Base-by-base conservation (phyloP, 2,329 filamentous ascomycete genomes). In the Arthrobotrys entomopaga region DNA sequence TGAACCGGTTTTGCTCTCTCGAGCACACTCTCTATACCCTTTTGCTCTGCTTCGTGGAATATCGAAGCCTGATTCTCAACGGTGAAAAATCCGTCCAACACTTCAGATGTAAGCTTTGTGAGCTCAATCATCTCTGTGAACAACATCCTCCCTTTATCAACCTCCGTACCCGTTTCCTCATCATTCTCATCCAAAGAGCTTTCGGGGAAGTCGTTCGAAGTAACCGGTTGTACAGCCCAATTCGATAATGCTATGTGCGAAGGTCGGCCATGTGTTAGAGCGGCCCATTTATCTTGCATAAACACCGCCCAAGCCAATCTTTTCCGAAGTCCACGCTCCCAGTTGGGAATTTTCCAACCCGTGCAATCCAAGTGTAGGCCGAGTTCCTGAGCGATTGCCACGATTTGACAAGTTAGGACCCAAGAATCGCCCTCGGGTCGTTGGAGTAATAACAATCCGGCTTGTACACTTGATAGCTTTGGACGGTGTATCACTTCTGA, bases 251-350 rank as follows among this genome's bases (percentile, higher is more conserved):
- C 86, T 65, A 89, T 88, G 77, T 96, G 92, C 3, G 92, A 95
- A 0, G 92, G 93, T 10, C 92, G 89, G 8, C 92, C 92, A 79
- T 96, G 91, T 22, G 95, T 89, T 19, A 96, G 84, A 1, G 92
- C 89, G 15, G 91, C 91, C 93, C 93, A 96, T 81, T 91, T 96
- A 82, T 97, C 93, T 82, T 97, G 92, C 90, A 96, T 94, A 80
- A 95, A 96, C 58, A 96, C 82, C 1, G 91, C 93, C 93, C 93
- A 97, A 0, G 92, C 92, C 48, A 97, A 86, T 56, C 93, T 87
- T 80, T 94, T 95, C 74, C 93, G 86, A 70, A 97, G 81, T 0
- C 92, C 91, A 78, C 91, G 90, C 81, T 97, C 93, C 92, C 93
- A 97, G 0, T 86, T 85, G 26, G 93, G 91, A 63, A 97, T 94